These are phyloP conservation scores for Penicillium antarcticum DNA, from an alignment of 495 filamentous ascomycete genomes.

Conservation along the genomic window DNA sequence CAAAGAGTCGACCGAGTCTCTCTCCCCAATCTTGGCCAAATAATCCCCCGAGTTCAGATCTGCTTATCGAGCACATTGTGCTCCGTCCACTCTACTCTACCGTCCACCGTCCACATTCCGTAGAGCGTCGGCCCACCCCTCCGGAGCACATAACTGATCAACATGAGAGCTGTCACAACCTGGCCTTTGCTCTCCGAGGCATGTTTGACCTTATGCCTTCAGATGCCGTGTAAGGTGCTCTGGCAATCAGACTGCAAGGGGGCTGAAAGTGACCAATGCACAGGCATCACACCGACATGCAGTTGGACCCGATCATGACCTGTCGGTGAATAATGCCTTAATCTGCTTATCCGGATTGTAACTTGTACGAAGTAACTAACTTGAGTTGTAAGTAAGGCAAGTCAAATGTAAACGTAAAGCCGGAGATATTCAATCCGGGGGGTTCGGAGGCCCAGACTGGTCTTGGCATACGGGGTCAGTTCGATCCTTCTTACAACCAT, in stretches of 20 bases:
- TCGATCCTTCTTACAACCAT: conserved; percentile 10
- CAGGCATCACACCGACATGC: conserved; percentile 4
- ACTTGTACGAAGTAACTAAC: no score
- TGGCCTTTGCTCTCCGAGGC: neutral
- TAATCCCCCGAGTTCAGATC: neutral
- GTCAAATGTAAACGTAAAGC: neutral
- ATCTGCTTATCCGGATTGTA: neutral
- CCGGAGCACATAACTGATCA: neutral
- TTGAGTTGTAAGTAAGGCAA: neutral
- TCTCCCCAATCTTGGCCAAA: neutral
- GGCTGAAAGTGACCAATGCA: neutral
- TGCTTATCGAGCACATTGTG: no score
- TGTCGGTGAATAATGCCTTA: neutral
- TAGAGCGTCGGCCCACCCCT: no score
- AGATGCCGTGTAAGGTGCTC: neutral
- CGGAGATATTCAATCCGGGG: conserved; percentile 10
- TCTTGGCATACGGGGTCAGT: conserved; percentile 11
- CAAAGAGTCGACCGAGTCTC: no score
- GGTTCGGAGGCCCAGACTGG: conserved; percentile 8
- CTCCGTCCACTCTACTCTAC: neutral
- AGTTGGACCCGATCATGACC: neutral
- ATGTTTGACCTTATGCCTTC: neutral
- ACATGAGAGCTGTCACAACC: conserved; percentile 1
- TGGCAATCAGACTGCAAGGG: neutral
- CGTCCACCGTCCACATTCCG: no score